Percentiles rank a stretch among this genome's conserved stretches.
Evolutionary conservation across 148 eudicot genomes (phyloP).

Genomic region (Heliamphora exappendiculata): DNA sequence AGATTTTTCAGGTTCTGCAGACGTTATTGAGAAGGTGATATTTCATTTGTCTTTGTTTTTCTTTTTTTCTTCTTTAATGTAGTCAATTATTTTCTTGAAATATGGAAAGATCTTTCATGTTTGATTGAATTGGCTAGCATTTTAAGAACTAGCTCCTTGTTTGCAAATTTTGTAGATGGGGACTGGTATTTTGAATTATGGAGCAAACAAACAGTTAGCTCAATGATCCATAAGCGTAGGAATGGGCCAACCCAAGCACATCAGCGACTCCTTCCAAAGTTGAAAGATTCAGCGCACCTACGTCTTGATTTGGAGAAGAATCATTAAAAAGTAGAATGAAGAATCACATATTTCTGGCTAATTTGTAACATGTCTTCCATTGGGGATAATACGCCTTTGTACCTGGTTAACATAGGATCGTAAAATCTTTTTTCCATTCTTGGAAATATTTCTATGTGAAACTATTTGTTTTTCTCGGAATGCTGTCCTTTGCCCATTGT

Average conservation of each 20-base stretch:
- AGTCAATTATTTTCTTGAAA: not conserved
- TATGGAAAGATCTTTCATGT: not conserved
- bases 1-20: slow-evolving; percentile 16
- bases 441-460: not conserved
- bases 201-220: slow-evolving; percentile 1
- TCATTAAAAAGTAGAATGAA: too few species aligned
- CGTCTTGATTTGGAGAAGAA: too few species aligned
- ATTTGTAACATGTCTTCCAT: too few species aligned
- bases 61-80: not conserved
- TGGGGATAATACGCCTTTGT: too few species aligned
- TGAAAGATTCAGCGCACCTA: too few species aligned
- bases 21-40: slow-evolving; percentile 27
- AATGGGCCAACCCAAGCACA: too few species aligned
- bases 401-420: too few species aligned
- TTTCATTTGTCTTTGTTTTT: not conserved
- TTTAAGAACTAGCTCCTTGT: not conserved
- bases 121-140: not conserved
- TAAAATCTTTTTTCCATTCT: too few species aligned
- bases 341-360: too few species aligned
- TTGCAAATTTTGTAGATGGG: slow-evolving; percentile 20
- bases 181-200: slow-evolving; percentile 10
- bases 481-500: not conserved
- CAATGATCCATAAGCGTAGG: not conserved
- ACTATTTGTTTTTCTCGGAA: not conserved
- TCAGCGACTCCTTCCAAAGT: too few species aligned